phyloP scores from a whole-genome alignment of 305 asterid genomes.

The Fraxinus ornus region DNA sequence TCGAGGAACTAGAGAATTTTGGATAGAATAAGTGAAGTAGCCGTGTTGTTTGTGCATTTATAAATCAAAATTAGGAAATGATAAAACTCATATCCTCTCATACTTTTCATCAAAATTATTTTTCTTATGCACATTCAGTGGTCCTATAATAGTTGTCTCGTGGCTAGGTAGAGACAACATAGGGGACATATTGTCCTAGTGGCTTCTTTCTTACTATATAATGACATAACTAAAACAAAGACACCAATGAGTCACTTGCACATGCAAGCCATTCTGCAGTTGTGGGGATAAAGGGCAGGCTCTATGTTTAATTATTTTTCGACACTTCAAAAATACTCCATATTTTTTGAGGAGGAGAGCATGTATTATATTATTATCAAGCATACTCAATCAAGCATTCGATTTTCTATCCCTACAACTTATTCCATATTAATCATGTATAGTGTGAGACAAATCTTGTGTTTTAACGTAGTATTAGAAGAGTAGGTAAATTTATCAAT shows the following conservation, averaged over 20 bases:
- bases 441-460: background rate
- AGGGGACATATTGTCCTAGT: conserved; percentile 34
- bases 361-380: background rate
- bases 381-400: background rate
- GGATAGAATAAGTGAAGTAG: too few species aligned
- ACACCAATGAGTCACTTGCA: conserved; percentile 32
- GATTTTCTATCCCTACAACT: background rate
- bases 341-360: background rate
- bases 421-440: background rate
- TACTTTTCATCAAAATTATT: background rate
- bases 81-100: background rate
- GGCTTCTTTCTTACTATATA: conserved; percentile 29
- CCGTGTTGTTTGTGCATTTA: background rate
- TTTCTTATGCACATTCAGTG: conserved; percentile 31
- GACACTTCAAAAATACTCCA: background rate
- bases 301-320: conserved; percentile 7
- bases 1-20: too few species aligned
- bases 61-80: background rate
- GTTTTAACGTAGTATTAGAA: background rate
- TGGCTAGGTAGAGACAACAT: conserved; percentile 30
- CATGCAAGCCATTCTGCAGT: conserved; percentile 35
- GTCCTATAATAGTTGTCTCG: conserved; percentile 33
- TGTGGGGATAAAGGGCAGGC: conserved; percentile 28
- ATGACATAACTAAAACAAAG: conserved; percentile 31
- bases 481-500: background rate